phyloP scores from a whole-genome alignment of 177 flowering plant genomes.

The Tripterygium wilfordii region DNA sequence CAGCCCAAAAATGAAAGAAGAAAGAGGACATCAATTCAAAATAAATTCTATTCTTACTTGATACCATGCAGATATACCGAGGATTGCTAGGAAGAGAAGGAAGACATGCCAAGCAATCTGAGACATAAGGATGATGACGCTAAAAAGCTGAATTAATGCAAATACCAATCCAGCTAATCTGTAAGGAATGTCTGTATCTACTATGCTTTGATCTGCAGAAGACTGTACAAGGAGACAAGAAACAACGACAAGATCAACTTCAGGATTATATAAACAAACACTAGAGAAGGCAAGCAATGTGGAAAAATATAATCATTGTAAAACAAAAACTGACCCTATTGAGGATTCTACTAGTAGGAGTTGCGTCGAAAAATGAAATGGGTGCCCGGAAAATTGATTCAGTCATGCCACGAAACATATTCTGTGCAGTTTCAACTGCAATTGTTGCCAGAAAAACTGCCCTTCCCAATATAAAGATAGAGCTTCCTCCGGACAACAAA shows the following conservation, averaged over 20 bases:
- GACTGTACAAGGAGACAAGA: constrained; percentile 28
- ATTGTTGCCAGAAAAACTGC: constrained; percentile 65
- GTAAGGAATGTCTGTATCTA: constrained; percentile 83
- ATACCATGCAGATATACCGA: constrained; percentile 71
- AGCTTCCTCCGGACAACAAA: constrained; percentile 70
- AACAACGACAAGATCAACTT: constrained; percentile 1
- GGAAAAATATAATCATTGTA: too few relatives aligned
- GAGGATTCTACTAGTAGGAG: constrained; percentile 74
- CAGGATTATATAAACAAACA: neutral
- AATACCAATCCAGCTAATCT: constrained; percentile 81
- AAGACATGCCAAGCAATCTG: constrained; percentile 73
- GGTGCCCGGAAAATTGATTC: constrained; percentile 68
- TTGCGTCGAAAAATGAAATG: constrained; percentile 68
- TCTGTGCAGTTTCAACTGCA: constrained; percentile 65
- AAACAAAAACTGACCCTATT: constrained; percentile 46
- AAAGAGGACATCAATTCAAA: neutral
- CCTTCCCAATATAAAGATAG: constrained; percentile 62
- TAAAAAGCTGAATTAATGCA: constrained; percentile 70
- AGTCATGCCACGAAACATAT: constrained; percentile 58
- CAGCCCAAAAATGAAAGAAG: neutral
- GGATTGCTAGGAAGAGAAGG: constrained; percentile 42
- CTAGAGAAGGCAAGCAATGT: neutral
- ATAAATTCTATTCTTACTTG: constrained; percentile 40
- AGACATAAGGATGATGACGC: constrained; percentile 70
- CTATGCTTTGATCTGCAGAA: constrained; percentile 75